Percentiles rank a stretch among this genome's conserved stretches.
Conservation (phyloP, 2,329 filamentous ascomycete species). For the Penicillium corylophilum region DNA sequence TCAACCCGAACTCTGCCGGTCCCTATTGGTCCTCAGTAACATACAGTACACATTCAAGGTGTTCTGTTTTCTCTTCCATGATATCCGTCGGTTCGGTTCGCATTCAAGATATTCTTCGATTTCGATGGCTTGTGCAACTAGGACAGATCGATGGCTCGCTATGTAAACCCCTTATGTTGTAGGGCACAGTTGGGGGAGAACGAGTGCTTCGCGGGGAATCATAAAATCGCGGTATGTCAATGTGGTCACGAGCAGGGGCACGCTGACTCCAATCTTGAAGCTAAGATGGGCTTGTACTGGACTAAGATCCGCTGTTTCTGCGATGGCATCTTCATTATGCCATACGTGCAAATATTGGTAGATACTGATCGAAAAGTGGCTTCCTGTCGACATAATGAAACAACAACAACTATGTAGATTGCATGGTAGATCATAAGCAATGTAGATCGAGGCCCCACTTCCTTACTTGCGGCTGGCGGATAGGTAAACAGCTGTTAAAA, state of each 20-base stretch:
- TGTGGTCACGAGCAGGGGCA: constrained; percentile 16
- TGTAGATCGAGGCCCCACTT: not conserved
- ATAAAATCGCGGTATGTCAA: constrained; percentile 13
- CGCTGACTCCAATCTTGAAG: constrained; percentile 12
- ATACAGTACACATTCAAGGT: constrained; percentile 1
- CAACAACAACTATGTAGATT: not conserved
- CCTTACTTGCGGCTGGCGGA: not conserved
- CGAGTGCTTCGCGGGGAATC: not conserved
- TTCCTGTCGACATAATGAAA: not conserved
- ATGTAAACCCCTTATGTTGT: constrained; percentile 16
- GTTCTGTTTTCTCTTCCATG: not conserved
- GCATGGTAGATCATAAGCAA: not conserved
- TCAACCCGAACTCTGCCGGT: not conserved
- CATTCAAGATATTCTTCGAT: not conserved
- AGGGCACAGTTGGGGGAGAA: not conserved
- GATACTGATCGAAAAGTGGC: constrained; percentile 2
- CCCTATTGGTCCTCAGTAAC: not conserved
- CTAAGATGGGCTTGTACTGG: constrained; percentile 6
- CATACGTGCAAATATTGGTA: not conserved
- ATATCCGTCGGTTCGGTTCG: not conserved
- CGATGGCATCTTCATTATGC: not conserved
- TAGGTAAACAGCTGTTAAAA: not conserved
- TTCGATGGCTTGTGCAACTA: not conserved
- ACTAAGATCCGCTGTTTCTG: not conserved
- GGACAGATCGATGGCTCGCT: not conserved